Base-by-base conservation (phyloP, 139 green algal species). In the Eudorina sp. region DNA sequence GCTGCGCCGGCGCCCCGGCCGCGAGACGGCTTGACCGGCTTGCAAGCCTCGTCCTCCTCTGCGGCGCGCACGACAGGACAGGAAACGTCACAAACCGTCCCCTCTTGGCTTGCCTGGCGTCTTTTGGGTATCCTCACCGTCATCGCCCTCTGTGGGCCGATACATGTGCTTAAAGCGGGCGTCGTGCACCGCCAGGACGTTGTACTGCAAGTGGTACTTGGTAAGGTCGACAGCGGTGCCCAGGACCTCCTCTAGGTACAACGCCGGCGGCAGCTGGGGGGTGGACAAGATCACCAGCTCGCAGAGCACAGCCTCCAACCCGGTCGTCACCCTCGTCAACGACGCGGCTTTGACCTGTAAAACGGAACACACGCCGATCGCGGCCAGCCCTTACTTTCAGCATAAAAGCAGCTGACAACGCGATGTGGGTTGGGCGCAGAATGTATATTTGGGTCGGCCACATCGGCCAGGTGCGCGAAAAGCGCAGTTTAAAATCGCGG, bases 121-220 rank as follows among this genome's bases (percentile, higher is more conserved):
- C n/a, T n/a, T n/a, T n/a, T n/a, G n/a, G n/a, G n/a, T n/a, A n/a
- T n/a, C 27, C 76, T 70, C 64, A 79, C 81, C 64, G 27, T 78
- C 81, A 4, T 81, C 83, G 19, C 3, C 9, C 4, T 0, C 21
- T 1, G 36, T 48, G 19, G 91, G 93, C 31, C 94, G 62, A 19
- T 92, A 89, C 27, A 91, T 72, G 1, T 86, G 73, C 70, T 82
- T 86, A 16, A 95, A 90, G 3, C 90, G 88, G 5, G 76, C 36
- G 34, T 97, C 93, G 78, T 95, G 79, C 25, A 96, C 89, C 2
- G 92, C 92, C 45, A 96, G 90, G 58, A 97, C 83, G 58, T 97
- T 97, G 80, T 91, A 88, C 74, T 94, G 79, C 88, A 97, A 86
- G n/a, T 97, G 93, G 62, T 93, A 94, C 58, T 89, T 53, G 4